Evolutionary conservation across 2,329 filamentous ascomycete genomes (phyloP), one percentile per base, ranked within the genome.

Genomic region (Hawksworthiomyces lignivorus): DNA sequence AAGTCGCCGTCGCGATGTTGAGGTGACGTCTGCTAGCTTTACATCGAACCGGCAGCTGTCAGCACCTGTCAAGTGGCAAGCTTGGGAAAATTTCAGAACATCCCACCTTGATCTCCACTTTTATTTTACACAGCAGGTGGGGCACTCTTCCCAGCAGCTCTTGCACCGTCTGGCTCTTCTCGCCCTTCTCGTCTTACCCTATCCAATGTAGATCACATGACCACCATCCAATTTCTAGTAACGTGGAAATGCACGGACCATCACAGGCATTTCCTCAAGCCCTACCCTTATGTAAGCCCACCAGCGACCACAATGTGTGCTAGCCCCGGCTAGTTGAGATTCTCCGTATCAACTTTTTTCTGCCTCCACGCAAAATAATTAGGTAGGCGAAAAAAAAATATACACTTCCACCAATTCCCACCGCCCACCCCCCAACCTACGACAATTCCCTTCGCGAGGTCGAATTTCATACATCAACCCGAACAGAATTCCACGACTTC

Each of bases 271-370:
- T 30, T 26, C 19, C 42, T 42, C 46, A 48, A 48, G 46, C 48
- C 48, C 48, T 50, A 50, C 21, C 21, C 34, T 49, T 49, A 49
- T 28, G 32, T 49, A 46, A 50, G 41, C 48, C 46, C 48, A 50
- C 47, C 44, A 34, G 15, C 17, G 8, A 36, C 11, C 39, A 29
- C 24, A 26, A 17, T 44, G 11, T 28, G 12, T n/a, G 22, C 34
- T 15, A n/a, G 27, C 22, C 17, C 39, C 14, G 39, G 34, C 31
- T 49, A 21, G 27, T 20, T 15, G 12, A 37, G 33, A 42, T 42
- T 42, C 31, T 21, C 31, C 22, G 22, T n/a, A n/a, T 19, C 20
- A 47, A 40, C 37, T 44, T 49, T 49, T 49, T 46, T 45, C 42
- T 41, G 38, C 31, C 28, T 36, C 27, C 36, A 32, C 11, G 39